Evolutionary conservation across 768 basidiomycete genomes (phyloP).

Genomic region (Brasilioporus rufonigricans): DNA sequence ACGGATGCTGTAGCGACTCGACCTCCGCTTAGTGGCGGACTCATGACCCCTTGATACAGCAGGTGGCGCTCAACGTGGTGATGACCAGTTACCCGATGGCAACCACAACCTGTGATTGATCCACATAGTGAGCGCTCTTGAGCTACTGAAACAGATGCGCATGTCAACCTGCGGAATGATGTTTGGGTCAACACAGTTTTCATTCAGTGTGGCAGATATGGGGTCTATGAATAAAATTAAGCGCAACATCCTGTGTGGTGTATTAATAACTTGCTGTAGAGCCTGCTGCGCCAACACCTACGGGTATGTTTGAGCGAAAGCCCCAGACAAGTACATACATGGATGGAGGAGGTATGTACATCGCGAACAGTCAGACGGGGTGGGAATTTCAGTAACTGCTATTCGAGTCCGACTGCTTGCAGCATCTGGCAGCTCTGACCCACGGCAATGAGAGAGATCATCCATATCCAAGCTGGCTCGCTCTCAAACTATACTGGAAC

Average conservation of each 20-base stretch:
- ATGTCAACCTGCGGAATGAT: not conserved
- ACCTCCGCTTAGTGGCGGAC: not conserved
- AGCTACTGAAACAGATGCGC: not conserved
- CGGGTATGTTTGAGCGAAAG: not conserved
- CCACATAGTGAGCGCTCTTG: not conserved
- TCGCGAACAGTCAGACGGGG: too few species aligned
- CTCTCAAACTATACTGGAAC: conserved; percentile 68
- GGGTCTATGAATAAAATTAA: not conserved
- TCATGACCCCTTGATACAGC: not conserved
- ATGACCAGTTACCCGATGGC: not conserved
- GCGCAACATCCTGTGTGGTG: not conserved
- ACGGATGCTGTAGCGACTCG: too few species aligned
- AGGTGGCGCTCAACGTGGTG: not conserved
- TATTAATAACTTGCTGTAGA: conserved; percentile 3
- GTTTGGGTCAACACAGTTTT: not conserved
- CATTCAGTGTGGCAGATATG: conserved; percentile 1
- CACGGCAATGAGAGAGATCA: conserved; percentile 64
- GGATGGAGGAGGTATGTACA: too few species aligned
- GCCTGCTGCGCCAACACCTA: not conserved
- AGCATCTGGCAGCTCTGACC: not conserved
- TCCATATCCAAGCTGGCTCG: conserved; percentile 73
- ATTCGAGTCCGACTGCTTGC: too few species aligned
- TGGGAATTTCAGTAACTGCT: too few species aligned
- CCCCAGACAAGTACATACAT: too few species aligned
- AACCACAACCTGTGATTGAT: not conserved